phyloP scores from a whole-genome alignment of 208 protist species.

The Acanthamoeba pearcei region DNA sequence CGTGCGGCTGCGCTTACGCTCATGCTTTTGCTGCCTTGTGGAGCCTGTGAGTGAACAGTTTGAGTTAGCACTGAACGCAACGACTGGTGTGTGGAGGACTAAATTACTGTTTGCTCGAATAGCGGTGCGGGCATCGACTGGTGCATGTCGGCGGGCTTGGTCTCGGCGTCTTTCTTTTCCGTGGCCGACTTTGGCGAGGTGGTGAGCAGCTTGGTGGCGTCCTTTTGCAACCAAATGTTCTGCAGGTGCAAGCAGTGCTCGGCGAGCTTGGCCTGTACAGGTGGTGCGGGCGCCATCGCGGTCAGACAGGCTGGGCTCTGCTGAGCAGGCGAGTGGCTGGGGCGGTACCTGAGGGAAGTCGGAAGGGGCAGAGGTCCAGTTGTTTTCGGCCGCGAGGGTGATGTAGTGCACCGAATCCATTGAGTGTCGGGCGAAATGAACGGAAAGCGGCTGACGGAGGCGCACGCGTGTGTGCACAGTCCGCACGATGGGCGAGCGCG shows the following conservation, averaged over 20 bases:
- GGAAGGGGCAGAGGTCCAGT: conserved; percentile 15
- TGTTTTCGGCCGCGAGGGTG: conserved; percentile 36
- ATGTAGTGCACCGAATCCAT: conserved; percentile 36
- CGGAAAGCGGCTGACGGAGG: conserved; percentile 23
- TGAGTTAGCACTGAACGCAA: not conserved
- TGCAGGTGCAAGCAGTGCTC: conserved; percentile 28
- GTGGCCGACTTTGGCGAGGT: not conserved
- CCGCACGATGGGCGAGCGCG: conserved; percentile 34
- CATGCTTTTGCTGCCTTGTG: not conserved
- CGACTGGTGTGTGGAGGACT: not conserved
- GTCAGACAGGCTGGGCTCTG: too few relatives aligned
- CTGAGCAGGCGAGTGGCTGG: too few relatives aligned
- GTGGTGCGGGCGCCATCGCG: too few relatives aligned
- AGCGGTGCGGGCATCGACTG: not conserved
- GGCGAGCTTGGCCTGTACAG: not conserved
- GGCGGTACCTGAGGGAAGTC: conserved; percentile 29
- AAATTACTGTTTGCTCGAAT: not conserved
- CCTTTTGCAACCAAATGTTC: conserved; percentile 48
- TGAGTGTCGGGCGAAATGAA: conserved; percentile 26
- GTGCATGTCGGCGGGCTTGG: not conserved
- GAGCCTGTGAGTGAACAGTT: not conserved
- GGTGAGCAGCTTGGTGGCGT: conserved; percentile 25
- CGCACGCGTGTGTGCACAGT: conserved; percentile 47
- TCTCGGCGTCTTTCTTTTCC: not conserved
- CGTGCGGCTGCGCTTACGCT: not conserved